Conservation (phyloP, 345 rosid genomes). For the Bruguiera parviflora region DNA sequence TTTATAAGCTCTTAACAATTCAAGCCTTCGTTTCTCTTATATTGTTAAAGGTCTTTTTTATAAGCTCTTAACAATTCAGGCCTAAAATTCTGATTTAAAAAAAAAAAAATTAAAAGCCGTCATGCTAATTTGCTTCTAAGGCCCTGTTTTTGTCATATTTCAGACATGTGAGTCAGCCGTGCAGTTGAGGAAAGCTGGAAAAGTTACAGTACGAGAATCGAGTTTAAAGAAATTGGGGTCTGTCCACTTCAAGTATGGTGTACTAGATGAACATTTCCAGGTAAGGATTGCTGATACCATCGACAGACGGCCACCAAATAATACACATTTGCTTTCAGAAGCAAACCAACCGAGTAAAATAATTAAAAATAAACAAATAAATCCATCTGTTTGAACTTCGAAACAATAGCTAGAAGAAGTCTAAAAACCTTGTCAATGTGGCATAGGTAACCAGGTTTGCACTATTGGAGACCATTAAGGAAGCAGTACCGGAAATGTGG, state of each 20-base stretch:
- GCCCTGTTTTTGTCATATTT: background rate
- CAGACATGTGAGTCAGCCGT: constrained; percentile 82
- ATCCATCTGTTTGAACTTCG: background rate
- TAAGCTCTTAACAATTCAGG: no score
- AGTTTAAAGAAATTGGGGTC: constrained; percentile 64
- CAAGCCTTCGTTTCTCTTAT: no score
- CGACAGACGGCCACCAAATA: no score
- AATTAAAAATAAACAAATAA: no score
- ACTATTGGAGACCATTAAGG: constrained; percentile 65
- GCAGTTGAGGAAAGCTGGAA: constrained; percentile 63
- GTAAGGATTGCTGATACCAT: constrained; percentile 15
- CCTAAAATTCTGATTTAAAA: no score
- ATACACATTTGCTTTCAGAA: no score
- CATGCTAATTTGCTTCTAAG: no score
- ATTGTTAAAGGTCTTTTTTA: no score
- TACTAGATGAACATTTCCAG: constrained; percentile 72
- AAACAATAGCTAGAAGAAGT: background rate
- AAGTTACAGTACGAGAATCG: constrained; percentile 64
- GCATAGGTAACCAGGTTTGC: constrained; percentile 67
- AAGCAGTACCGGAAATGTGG: constrained; percentile 85
- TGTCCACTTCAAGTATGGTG: constrained; percentile 57
- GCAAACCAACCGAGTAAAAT: no score
- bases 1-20: no score
- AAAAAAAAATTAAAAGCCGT: no score
- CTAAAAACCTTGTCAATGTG: background rate